A percentile compares a stretch with the other conserved stretches of the same genome.
Conservation (phyloP, 768 basidiomycete species). For the Tylopilus sp. region DNA sequence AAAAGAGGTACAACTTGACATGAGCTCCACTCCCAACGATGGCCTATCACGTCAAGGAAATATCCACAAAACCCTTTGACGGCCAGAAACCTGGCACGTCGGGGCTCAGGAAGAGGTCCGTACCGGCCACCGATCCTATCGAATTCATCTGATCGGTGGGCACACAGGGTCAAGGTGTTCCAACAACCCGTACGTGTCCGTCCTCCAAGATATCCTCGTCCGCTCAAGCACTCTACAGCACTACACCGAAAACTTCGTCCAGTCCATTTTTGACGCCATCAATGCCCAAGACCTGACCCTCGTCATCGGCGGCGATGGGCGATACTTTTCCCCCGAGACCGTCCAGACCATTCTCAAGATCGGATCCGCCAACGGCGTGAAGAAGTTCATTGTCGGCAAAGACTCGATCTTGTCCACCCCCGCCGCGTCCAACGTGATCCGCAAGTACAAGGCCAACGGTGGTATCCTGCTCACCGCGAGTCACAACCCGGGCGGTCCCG, state of each 20-base stretch:
- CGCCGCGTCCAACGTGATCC: slow-evolving; percentile 92
- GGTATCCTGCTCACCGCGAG: slow-evolving; percentile 96
- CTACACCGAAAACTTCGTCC: slow-evolving; percentile 99
- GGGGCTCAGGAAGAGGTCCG: slow-evolving; percentile 89
- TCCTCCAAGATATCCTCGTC: not conserved
- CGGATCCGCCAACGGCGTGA: slow-evolving; percentile 90
- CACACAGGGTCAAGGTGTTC: slow-evolving; percentile 89
- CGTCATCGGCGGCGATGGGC: slow-evolving; percentile 96
- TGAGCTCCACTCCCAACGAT: slow-evolving; percentile 27
- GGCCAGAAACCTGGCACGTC: slow-evolving; percentile 98
- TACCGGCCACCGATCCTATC: slow-evolving; percentile 14
- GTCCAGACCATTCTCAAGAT: slow-evolving; percentile 92
- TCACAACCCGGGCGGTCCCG: slow-evolving; percentile 98
- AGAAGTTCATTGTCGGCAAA: slow-evolving; percentile 89
- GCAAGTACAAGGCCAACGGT: slow-evolving; percentile 93
- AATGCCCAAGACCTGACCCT: slow-evolving; percentile 75
- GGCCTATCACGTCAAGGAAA: slow-evolving; percentile 54
- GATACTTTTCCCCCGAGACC: slow-evolving; percentile 82
- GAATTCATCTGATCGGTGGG: slow-evolving; percentile 17
- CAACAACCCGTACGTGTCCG: slow-evolving; percentile 76
- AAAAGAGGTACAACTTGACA: slow-evolving; percentile 9
- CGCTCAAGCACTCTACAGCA: slow-evolving; percentile 49
- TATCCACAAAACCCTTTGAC: slow-evolving; percentile 82
- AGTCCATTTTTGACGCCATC: slow-evolving; percentile 91
- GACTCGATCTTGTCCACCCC: slow-evolving; percentile 94